Base-by-base conservation (phyloP, 2,329 filamentous ascomycete genomes). In the Grosmannia clavigera region DNA sequence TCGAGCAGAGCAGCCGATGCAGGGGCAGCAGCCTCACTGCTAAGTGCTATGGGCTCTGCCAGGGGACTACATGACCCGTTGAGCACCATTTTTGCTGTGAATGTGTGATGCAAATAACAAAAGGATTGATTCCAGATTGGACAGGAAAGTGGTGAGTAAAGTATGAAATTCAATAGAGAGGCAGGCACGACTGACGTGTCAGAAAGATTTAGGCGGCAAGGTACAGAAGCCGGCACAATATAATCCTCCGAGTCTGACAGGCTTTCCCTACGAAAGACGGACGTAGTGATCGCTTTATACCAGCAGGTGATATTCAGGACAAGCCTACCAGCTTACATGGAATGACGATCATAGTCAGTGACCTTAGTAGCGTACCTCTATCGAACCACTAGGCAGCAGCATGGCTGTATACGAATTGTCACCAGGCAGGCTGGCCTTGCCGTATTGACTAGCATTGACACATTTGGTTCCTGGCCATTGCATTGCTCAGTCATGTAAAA, bases 1-100 rank as follows among this genome's bases (percentile, higher is more conserved):
- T 88, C 84, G 38, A 88, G 73, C 16, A 83, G 69, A 58, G 69
- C 75, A 59, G 25, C 55, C 5, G 58, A 48, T 2, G 58, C 35
- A 11, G 60, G 60, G 11, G 54, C 14, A 5, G 61, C 55, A 10
- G 59, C 50, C 22, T 58, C 53, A 16, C 29, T 55, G n/a, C 56
- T 38, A 31, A 58, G 59, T 5, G 57, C 57, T 16, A 19, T 46
- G 40, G 59, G 38, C 50, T 27, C 6, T 2, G 40, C 57, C 27
- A 27, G 51, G 2, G 57, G 56, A 16, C 35, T 40, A 38, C 40
- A 59, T 2, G 57, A 58, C 25, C 54, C 31, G n/a, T 35, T 55
- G 52, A 9, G 3, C 2, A 3, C 14, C 50, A 52, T 52, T 22
- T 19, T 52, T 16, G 43, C 43, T n/a, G 43, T 16, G 9, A 27